These are phyloP conservation scores for Pavlovales sp. DNA, from an alignment of 208 protist species.

Conservation along the genomic window DNA sequence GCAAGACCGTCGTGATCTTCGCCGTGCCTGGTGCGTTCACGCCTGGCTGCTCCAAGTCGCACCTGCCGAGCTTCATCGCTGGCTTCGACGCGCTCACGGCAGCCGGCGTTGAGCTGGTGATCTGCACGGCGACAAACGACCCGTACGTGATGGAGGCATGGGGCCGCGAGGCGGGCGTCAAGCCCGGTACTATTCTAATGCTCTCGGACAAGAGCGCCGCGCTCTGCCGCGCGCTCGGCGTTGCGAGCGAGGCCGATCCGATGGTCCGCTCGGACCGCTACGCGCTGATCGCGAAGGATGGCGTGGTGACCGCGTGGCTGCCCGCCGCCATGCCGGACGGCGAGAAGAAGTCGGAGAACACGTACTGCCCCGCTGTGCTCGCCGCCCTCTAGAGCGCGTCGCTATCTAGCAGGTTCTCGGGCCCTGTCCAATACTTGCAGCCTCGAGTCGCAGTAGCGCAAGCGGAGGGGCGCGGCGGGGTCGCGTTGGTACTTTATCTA, in stretches of 20 bases:
- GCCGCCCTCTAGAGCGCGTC: too few relatives aligned
- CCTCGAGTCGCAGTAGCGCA: too few relatives aligned
- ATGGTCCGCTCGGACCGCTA: not conserved
- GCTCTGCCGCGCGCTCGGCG: not conserved
- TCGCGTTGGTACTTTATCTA: too few relatives aligned
- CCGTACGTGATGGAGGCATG: constrained; percentile 46
- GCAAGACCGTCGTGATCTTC: constrained; percentile 32
- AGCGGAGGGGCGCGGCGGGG: too few relatives aligned
- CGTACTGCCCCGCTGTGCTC: not conserved
- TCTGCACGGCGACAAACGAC: constrained; percentile 42
- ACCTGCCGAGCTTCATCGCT: constrained; percentile 40
- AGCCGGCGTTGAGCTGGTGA: constrained; percentile 36
- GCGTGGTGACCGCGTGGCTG: not conserved
- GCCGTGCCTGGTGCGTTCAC: constrained; percentile 49
- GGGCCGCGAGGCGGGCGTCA: constrained; percentile 18
- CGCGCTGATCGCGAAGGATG: not conserved
- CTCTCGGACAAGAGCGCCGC: not conserved
- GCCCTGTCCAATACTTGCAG: too few relatives aligned
- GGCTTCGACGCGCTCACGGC: constrained; percentile 14
- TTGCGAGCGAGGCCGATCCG: not conserved
- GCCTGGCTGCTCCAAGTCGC: constrained; percentile 46
- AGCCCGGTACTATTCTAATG: not conserved
- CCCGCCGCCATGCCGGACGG: too few relatives aligned
- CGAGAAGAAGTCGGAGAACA: not conserved
- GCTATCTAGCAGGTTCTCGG: too few relatives aligned